Percentiles rank a stretch among this genome's conserved stretches.
phyloP scores from a whole-genome alignment of 495 filamentous ascomycete genomes.

The Terfezia claveryi region DNA sequence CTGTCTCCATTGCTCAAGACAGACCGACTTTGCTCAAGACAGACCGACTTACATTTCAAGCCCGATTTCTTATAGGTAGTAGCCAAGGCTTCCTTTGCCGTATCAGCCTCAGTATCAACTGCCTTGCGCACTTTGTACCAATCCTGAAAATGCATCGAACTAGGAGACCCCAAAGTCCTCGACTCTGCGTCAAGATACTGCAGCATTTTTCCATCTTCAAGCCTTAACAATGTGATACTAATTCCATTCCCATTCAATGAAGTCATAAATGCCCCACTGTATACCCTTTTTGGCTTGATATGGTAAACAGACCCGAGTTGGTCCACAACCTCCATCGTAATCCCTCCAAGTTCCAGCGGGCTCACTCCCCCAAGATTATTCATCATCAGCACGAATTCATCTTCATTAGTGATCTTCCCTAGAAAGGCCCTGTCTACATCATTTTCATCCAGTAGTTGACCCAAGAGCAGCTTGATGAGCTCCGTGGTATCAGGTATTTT shows the following conservation, averaged over 20 bases:
- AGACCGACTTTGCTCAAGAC: conserved; percentile 1
- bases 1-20: neutral
- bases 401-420: conserved; percentile 29
- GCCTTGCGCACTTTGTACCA: neutral
- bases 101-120: neutral
- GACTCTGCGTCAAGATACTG: neutral
- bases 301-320: conserved; percentile 32
- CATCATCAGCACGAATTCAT: conserved; percentile 54
- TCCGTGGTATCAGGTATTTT: conserved; percentile 41
- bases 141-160: neutral
- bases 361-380: conserved; percentile 93
- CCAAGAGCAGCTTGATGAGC: conserved; percentile 58
- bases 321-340: conserved; percentile 64
- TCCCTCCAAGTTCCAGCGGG: conserved; percentile 68
- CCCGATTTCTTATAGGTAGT: conserved; percentile 26
- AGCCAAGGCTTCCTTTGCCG: conserved; percentile 21
- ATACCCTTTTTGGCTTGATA: conserved; percentile 20
- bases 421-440: conserved; percentile 71
- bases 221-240: conserved; percentile 63
- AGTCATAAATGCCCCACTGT: conserved; percentile 45
- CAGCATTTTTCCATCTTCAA: conserved; percentile 18
- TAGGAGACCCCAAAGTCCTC: neutral
- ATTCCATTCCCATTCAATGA: conserved; percentile 86
- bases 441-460: conserved; percentile 51
- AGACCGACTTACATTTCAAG: conserved; percentile 18